A percentile compares a stretch with the other conserved stretches of the same genome.
These are phyloP conservation scores for Cryphonectria japonica DNA, from an alignment of 2,329 filamentous ascomycete genomes.

Conservation along the genomic window DNA sequence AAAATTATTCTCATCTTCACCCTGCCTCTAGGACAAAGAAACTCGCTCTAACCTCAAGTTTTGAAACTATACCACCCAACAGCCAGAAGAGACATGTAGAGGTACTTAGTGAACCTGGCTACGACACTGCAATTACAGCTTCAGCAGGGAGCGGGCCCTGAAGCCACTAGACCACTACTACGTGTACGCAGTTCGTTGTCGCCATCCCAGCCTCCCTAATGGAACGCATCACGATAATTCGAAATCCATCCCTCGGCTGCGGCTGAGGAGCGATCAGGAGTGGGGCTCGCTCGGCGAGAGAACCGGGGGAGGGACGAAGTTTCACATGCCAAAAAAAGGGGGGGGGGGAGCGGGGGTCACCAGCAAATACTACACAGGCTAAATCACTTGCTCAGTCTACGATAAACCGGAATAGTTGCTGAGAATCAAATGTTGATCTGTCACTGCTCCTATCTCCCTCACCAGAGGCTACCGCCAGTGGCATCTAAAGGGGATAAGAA, in stretches of 20 bases:
- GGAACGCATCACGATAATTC: not conserved
- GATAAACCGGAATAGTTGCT: not conserved
- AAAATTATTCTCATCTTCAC: too few species aligned
- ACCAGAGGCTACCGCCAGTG: slow-evolving; percentile 1
- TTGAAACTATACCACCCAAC: too few species aligned
- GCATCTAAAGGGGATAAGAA: not conserved
- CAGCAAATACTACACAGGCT: not conserved
- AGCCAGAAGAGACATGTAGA: too few species aligned
- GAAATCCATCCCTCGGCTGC: not conserved
- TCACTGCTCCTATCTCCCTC: not conserved
- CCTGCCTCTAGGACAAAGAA: too few species aligned
- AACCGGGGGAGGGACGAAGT: not conserved
- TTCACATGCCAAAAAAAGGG: not conserved
- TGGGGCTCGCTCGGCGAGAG: not conserved
- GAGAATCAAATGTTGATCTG: not conserved
- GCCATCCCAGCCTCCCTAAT: not conserved
- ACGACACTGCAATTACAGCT: not conserved
- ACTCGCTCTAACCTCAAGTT: too few species aligned
- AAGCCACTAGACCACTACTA: not conserved
- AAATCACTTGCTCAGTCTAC: not conserved
- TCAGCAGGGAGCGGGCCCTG: not conserved
- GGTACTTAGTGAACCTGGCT: too few species aligned
- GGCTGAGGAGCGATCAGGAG: not conserved
- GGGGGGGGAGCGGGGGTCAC: not conserved
- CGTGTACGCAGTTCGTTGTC: not conserved